Percentiles rank a stretch among this genome's conserved stretches.
phyloP scores from a whole-genome alignment of 1,139 yeast genomes.

The Taphrina deformans region DNA sequence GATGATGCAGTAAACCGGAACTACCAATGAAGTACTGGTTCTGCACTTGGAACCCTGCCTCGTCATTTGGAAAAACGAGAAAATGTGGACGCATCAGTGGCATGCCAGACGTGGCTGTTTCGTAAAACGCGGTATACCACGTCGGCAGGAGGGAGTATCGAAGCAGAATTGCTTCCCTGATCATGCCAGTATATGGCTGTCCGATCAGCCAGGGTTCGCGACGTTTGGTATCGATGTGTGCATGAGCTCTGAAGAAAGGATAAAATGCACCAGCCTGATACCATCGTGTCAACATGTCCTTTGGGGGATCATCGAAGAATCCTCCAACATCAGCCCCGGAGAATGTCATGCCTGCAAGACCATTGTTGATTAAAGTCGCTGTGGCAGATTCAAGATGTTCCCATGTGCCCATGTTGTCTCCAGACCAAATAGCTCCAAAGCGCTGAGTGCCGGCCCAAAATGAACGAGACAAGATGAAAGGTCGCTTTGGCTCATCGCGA shows the following conservation, averaged over 20 bases:
- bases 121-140: conserved; percentile 76
- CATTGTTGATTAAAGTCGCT: conserved; percentile 83
- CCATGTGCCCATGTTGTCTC: conserved; percentile 94
- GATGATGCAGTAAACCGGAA: conserved; percentile 75
- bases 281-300: conserved; percentile 85
- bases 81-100: conserved; percentile 75
- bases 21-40: conserved; percentile 80
- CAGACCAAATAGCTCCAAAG: conserved; percentile 95
- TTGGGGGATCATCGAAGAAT: conserved; percentile 83
- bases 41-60: conserved; percentile 60
- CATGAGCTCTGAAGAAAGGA: conserved; percentile 95
- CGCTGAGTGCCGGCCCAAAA: conserved; percentile 90
- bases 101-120: conserved; percentile 59
- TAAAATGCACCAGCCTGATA: conserved; percentile 94
- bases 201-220: conserved; percentile 90
- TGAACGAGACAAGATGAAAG: conserved; percentile 85
- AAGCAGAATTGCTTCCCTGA: conserved; percentile 67
- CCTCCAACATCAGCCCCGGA: conserved; percentile 98
- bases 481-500: conserved; percentile 57
- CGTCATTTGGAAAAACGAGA: conserved; percentile 60
- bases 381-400: conserved; percentile 74
- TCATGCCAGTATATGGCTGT: conserved; percentile 66
- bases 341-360: conserved; percentile 85
- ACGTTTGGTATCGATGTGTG: conserved; percentile 88
- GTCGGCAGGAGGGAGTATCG: conserved; percentile 77